Evolutionary conservation across 192 early-diverging fungal genomes (phyloP).

Genomic region (Backusella tarrabulga): DNA sequence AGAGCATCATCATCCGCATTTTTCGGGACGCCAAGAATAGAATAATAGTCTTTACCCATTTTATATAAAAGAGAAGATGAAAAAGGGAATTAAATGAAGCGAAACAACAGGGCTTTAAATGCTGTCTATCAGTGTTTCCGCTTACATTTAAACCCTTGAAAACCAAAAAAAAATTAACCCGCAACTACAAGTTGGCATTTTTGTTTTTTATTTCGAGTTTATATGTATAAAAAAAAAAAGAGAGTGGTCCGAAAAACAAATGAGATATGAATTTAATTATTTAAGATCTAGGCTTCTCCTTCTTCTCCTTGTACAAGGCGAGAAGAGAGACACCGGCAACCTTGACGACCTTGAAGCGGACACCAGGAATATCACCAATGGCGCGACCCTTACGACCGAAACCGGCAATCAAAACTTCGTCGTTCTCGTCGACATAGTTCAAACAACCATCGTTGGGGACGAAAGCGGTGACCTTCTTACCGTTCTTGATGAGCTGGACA

Average conservation of each 20-base stretch:
- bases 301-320: constrained; percentile 99
- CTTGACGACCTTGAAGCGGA: constrained; percentile 99
- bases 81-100: background rate
- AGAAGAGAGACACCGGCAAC: constrained; percentile 99
- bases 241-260: too few species aligned
- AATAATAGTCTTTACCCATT: constrained; percentile 95
- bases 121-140: too few species aligned
- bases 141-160: too few species aligned
- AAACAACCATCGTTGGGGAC: constrained; percentile 99
- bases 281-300: constrained; percentile 99
- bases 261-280: background rate
- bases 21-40: constrained; percentile 82
- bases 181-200: too few species aligned
- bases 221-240: too few species aligned
- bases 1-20: constrained; percentile 73
- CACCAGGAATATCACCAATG: constrained; percentile 99
- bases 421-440: constrained; percentile 99
- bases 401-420: constrained; percentile 99
- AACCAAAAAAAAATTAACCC: too few species aligned
- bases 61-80: background rate
- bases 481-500: constrained; percentile 99
- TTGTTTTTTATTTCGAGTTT: too few species aligned
- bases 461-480: constrained; percentile 99
- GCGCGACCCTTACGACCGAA: constrained; percentile 99
- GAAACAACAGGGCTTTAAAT: too few species aligned